A percentile compares a stretch with the other conserved stretches of the same genome.
phyloP scores from a whole-genome alignment of 2,329 filamentous ascomycete genomes.

The Blastomyces emzantsi region DNA sequence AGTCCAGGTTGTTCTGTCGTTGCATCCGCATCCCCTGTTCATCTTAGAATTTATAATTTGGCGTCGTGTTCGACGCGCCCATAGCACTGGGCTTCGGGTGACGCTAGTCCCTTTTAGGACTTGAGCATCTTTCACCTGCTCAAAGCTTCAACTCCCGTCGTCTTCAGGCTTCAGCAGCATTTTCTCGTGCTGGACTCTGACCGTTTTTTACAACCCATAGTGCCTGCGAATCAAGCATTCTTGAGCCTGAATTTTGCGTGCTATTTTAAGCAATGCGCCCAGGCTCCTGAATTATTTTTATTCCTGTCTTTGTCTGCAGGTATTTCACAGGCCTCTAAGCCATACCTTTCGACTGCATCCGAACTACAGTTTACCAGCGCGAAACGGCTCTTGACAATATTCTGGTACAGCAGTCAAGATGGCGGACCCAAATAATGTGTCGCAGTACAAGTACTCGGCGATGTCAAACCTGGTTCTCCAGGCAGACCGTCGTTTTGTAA shows the following conservation, averaged over 20 bases:
- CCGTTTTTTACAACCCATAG: neutral
- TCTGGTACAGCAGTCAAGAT: constrained; percentile 40
- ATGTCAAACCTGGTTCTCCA: constrained; percentile 99
- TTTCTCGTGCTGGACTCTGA: neutral
- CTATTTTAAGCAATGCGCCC: constrained; percentile 1
- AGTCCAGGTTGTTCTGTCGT: constrained; percentile 8
- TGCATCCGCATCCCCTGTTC: constrained; percentile 19
- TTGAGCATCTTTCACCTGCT: neutral
- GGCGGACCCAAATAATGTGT: constrained; percentile 67
- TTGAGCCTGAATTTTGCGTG: neutral
- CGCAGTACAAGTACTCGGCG: constrained; percentile 97
- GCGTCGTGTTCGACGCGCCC: neutral
- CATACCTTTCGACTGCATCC: neutral
- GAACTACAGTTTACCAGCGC: neutral
- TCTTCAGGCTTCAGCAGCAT: neutral
- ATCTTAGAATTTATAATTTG: constrained; percentile 12
- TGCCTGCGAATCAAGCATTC: neutral
- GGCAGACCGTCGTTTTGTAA: constrained; percentile 93
- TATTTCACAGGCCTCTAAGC: neutral
- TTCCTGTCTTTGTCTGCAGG: neutral
- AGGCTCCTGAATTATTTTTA: constrained; percentile 3
- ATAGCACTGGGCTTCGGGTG: neutral
- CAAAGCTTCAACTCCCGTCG: neutral
- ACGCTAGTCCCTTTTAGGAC: constrained; percentile 8
- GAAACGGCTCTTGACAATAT: constrained; percentile 13